Evolutionary conservation across 208 protist genomes (phyloP), one percentile per base, ranked within the genome.

Genomic region (Leishmania amazonensis): DNA sequence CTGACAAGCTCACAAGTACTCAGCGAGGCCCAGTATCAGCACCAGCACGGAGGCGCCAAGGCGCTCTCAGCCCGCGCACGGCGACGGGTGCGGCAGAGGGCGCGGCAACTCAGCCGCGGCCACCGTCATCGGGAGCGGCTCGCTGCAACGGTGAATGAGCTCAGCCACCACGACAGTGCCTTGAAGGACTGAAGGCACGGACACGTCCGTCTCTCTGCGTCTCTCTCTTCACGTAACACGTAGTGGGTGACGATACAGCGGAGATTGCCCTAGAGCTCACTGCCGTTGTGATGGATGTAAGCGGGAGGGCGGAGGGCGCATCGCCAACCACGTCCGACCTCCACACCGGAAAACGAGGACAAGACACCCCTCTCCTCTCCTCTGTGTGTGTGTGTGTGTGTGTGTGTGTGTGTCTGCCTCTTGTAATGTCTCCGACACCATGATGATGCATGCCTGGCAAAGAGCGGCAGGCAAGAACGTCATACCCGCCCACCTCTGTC

Each of bases 121-220:
- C 79, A 79, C 74, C 86, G 87, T 31, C 83, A 76, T 80, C 75
- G 76, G 1, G 84, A 87, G n/a, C 84, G 72, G 1, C 72, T 90
- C 31, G 65, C 75, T 17, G 64, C 83, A 28, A 83, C 85, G 28
- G 77, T 64, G 2, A 90, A 88, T 80, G 89, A 93, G 68, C 81
- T 95, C 35, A 79, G 40, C 47, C 79, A 84, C 57, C 80, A 83
- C 35, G 90, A 94, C 77, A 38, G 60, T 11, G 73, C 79, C 35
- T 65, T 94, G 21, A 87, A 90, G 72, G 89, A 93, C 76, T 93
- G 81, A 87, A 8, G 13, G 21, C 19, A 40, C 7, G 3, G 19
- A 40, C 68, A 31, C 17, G 35, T 57, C 31, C 9, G 31, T 35
- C 21, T 35, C 49, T 45, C 47, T 76, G 72, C 42, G 47, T 76